phyloP scores from a whole-genome alignment of 2,329 filamentous ascomycete species.

The Leptographium wingfieldii region DNA sequence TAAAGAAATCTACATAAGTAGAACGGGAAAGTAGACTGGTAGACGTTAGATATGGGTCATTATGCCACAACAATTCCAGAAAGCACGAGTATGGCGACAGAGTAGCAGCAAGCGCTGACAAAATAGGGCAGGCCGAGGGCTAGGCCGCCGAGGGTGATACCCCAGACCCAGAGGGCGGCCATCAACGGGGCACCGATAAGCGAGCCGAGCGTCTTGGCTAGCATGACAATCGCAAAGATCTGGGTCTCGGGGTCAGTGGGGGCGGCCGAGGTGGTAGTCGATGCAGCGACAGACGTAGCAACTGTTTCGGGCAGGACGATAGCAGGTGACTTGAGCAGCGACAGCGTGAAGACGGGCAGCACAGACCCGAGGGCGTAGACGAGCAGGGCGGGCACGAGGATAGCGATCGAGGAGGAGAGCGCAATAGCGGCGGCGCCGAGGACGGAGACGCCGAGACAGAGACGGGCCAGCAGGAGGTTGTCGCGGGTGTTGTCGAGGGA shows the following conservation, averaged over 20 bases:
- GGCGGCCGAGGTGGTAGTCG: not conserved
- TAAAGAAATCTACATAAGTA: too few species aligned
- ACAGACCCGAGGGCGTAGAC: slow-evolving; percentile 36
- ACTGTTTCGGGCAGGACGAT: slow-evolving; percentile 12
- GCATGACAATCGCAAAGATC: slow-evolving; percentile 38
- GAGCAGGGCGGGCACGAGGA: slow-evolving; percentile 29
- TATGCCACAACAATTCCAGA: not conserved
- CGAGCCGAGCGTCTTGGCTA: slow-evolving; percentile 34
- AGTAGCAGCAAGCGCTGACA: slow-evolving; percentile 26
- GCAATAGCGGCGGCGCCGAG: slow-evolving; percentile 31
- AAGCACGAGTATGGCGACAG: slow-evolving; percentile 14
- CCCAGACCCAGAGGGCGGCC: slow-evolving; percentile 33
- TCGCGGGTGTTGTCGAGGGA: slow-evolving; percentile 5
- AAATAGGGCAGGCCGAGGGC: slow-evolving; percentile 27
- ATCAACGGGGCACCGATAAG: slow-evolving; percentile 34
- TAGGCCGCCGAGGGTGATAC: slow-evolving; percentile 24
- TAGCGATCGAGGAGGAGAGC: slow-evolving; percentile 23
- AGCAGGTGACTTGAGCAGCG: slow-evolving; percentile 31
- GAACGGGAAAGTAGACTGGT: too few species aligned
- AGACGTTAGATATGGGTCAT: not conserved
- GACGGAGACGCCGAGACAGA: slow-evolving; percentile 26
- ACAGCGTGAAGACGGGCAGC: slow-evolving; percentile 35
- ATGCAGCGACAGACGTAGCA: too few species aligned
- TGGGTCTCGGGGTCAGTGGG: slow-evolving; percentile 14
- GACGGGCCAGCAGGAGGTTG: slow-evolving; percentile 22